These are phyloP conservation scores for Cercospora janseana DNA, from an alignment of 2,329 filamentous ascomycete species.

Conservation along the genomic window DNA sequence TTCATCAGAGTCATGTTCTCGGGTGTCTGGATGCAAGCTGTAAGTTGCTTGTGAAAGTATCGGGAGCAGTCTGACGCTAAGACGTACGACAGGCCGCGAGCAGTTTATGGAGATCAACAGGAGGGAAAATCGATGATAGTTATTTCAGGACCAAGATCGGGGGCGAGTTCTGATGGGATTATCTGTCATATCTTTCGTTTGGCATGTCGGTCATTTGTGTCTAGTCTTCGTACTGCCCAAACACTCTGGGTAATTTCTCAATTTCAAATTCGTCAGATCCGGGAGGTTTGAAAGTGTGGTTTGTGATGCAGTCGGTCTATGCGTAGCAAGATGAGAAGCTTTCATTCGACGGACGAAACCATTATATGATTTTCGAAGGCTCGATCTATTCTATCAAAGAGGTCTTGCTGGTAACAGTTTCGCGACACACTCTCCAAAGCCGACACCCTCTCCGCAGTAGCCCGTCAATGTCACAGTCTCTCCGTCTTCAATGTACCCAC, in stretches of 20 bases:
- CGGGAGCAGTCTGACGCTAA: conserved; percentile 14
- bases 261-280: too few species aligned
- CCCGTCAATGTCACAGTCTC: conserved; percentile 42
- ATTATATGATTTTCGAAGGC: neutral
- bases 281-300: too few species aligned
- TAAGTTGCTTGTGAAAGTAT: conserved; percentile 41
- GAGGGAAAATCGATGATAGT: conserved; percentile 50
- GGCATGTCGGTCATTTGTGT: neutral
- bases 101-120: conserved; percentile 52
- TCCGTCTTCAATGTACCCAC: conserved; percentile 43
- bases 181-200: neutral
- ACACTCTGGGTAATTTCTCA: too few species aligned
- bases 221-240: too few species aligned
- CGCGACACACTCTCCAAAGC: conserved; percentile 44
- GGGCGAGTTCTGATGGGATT: conserved; percentile 45
- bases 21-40: conserved; percentile 45
- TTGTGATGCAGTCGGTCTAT: too few species aligned
- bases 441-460: conserved; percentile 40
- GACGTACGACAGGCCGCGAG: conserved; percentile 41
- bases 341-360: neutral
- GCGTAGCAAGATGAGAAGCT: too few species aligned
- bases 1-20: conserved; percentile 54
- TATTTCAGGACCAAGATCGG: conserved; percentile 55
- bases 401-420: conserved; percentile 35
- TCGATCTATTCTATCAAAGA: neutral